Percentiles rank a stretch among this genome's conserved stretches.
Conservation (phyloP, 352 stramenopile species). For the Pythium vanterpoolii region DNA sequence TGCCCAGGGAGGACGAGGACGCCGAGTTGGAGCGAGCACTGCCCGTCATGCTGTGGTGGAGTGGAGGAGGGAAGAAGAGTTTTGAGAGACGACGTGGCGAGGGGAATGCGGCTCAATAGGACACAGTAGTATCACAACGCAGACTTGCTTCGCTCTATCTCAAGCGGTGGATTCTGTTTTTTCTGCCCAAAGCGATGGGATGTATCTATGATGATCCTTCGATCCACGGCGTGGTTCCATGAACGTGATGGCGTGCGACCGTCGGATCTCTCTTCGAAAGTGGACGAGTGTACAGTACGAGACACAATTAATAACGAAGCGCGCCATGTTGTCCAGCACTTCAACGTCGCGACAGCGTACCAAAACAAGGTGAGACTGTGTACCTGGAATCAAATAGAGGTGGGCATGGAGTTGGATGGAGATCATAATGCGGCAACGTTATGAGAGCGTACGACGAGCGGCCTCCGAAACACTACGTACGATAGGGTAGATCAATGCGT, state of each 20-base stretch:
- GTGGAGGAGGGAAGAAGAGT: neutral
- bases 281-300: neutral
- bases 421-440: too few relatives aligned
- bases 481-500: too few relatives aligned
- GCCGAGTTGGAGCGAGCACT: neutral
- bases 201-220: slow-evolving; percentile 1
- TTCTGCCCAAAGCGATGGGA: neutral
- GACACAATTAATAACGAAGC: slow-evolving; percentile 12
- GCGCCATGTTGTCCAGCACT: slow-evolving; percentile 11
- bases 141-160: too few relatives aligned
- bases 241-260: slow-evolving; percentile 11
- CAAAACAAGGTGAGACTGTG: slow-evolving; percentile 16
- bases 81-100: neutral
- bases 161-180: neutral
- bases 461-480: too few relatives aligned
- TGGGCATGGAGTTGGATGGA: too few relatives aligned
- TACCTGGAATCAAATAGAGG: neutral
- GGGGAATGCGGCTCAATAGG: too few relatives aligned
- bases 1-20: neutral
- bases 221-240: too few relatives aligned
- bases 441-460: too few relatives aligned
- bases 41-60: neutral
- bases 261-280: slow-evolving; percentile 1
- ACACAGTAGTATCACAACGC: too few relatives aligned
- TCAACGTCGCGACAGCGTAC: slow-evolving; percentile 3